Evolutionary conservation across 1,284 basidiomycete genomes (phyloP), one percentile per base, ranked within the genome.

Genomic region (Rhodotorula mucilaginosa): DNA sequence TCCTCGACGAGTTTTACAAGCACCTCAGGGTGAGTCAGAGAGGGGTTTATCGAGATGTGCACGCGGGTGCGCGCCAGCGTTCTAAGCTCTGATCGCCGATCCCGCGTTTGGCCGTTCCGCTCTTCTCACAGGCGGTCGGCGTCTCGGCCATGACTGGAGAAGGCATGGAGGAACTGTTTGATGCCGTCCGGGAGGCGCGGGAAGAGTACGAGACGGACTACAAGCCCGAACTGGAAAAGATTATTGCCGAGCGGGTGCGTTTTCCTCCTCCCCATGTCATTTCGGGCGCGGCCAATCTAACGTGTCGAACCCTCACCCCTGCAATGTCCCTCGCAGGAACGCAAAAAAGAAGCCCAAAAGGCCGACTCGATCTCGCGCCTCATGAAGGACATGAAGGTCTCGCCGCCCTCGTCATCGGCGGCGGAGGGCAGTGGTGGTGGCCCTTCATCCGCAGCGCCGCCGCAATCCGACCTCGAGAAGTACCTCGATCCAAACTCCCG

Each of bases 1-100:
- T 99, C 12, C 83, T 99, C 68, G 97, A 99, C 80, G 97, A 99
- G 80, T 99, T 99, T 79, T 99, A 99, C 84, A 93, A 95, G 82
- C 91, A 97, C 78, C 83, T 99, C 60, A 91, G 91, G 84, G 94
- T 93, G 65, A 77, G 83, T 79, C 4, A 54, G 21, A 34, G 34
- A 7, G 34, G 34, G 3, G 3, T 34, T 48, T 52, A 29, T 26
- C 10, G 51, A 21, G 51, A 26, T 21, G 44, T 68, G 48, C 51
- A 12, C 39, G 12, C 51, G 39, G 34, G 5, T 26, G 6, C 29
- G 68, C 48, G 52, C n/a, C 29, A 0, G 12, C 31, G n/a, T 26
- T 21, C 49, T 23, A 3, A 23, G 49, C 23, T 51, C 19, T 51
- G 19, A 10, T 51, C 0, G 8, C 26, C 12, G 10, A 44, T 51